Evolutionary conservation across 2,329 filamentous ascomycete genomes (phyloP).

Genomic region (Uncinocarpus reesii): DNA sequence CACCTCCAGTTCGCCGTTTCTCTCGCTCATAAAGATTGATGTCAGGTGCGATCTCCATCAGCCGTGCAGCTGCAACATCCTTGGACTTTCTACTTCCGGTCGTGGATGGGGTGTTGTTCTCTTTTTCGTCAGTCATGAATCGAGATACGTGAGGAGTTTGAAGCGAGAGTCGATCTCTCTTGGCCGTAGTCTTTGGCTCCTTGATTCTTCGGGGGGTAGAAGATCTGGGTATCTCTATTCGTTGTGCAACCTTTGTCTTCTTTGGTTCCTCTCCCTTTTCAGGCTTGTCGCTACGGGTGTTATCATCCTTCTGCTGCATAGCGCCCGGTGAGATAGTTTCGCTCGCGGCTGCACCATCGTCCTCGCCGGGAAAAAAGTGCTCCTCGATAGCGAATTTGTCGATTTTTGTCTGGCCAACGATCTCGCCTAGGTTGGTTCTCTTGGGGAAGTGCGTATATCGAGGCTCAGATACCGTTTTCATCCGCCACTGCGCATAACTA

Average conservation of each 20-base stretch:
- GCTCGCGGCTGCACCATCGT: constrained; percentile 15
- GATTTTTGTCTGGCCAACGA: constrained; percentile 80
- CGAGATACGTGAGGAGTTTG: constrained; percentile 47
- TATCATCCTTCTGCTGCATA: constrained; percentile 32
- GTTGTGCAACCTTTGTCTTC: background rate
- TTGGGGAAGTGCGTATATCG: constrained; percentile 80
- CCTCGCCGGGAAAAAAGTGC: constrained; percentile 46
- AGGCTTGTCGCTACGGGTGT: constrained; percentile 13
- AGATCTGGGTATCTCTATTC: constrained; percentile 7
- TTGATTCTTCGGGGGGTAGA: constrained; percentile 14
- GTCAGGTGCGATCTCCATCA: constrained; percentile 71
- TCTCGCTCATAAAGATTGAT: constrained; percentile 89
- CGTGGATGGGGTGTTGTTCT: constrained; percentile 71
- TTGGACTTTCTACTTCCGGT: constrained; percentile 80
- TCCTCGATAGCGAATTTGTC: constrained; percentile 64
- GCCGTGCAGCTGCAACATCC: constrained; percentile 62
- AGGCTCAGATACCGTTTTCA: constrained; percentile 59
- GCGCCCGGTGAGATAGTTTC: constrained; percentile 19
- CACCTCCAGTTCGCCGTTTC: constrained; percentile 65
- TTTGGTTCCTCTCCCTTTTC: constrained; percentile 15
- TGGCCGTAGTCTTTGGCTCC: constrained; percentile 23
- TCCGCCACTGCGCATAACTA: constrained; percentile 79
- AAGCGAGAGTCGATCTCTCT: constrained; percentile 26
- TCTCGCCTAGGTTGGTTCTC: constrained; percentile 82
- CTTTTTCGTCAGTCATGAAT: constrained; percentile 54